Evolutionary conservation across 2,329 filamentous ascomycete species (phyloP), one percentile per base, ranked within the genome.

Genomic region (Eurotiales sp.): DNA sequence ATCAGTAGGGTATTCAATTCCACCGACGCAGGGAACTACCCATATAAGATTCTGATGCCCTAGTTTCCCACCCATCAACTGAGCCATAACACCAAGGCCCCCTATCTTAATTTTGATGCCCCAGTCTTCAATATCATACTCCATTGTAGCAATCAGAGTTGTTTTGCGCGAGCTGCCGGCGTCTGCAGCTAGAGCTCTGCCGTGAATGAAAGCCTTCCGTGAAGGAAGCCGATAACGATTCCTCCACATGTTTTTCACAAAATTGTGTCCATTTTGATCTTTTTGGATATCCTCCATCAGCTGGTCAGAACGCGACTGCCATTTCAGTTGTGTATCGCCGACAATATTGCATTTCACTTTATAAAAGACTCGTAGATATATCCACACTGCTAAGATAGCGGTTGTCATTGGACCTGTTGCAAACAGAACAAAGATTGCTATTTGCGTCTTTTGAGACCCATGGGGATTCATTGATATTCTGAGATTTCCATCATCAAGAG

Each of bases 61-160:
- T 6, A 84, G 72, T 45, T 79, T 78, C 59, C 81, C 79, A 29
- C 78, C 79, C 81, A 84, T 84, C 3, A 84, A 69, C 57, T 81
- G 78, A 17, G 82, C 80, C 81, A 85, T 85, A 54, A 84, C 81
- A 64, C 82, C 82, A 3, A 85, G 72, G 56, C 82, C 82, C 55
- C 82, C 82, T 51, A 85, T 85, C 68, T 85, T 85, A 68, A 85
- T 80, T 66, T 83, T 84, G 68, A 84, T 81, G 21, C 67, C 72
- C 78, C 82, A 84, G 60, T 85, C 82, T 51, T 81, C 78, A 54
- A 85, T 85, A 56, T 84, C 80, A 66, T 85, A 85, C 64, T 85
- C 82, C 78, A 84, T 83, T 8, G 82, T 84, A 12, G 79, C 82
- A 50, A 85, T 82, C 23, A 84, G 72, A 3, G 84, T 77, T 12